These are phyloP conservation scores for Rhizopogon vulgaris DNA, from an alignment of 768 basidiomycete genomes.

Conservation along the genomic window DNA sequence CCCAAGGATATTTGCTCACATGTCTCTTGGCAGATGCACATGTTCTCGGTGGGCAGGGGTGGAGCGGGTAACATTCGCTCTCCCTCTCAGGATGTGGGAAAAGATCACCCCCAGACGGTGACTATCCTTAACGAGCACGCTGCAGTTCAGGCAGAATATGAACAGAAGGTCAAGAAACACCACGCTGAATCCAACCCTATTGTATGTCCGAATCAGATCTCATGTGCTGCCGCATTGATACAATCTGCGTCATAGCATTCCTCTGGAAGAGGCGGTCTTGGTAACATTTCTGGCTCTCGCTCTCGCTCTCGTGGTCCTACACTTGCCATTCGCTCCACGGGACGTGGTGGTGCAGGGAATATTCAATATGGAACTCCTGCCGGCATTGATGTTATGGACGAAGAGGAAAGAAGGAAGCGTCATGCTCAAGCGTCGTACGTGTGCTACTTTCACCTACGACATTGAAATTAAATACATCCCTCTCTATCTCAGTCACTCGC, in stretches of 20 bases:
- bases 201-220: conserved; percentile 26
- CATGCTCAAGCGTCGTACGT: conserved; percentile 38
- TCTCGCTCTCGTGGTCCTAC: conserved; percentile 41
- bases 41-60: conserved; percentile 65
- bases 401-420: conserved; percentile 28
- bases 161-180: conserved; percentile 17
- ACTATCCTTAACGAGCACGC: conserved; percentile 23
- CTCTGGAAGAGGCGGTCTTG: conserved; percentile 58
- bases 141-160: conserved; percentile 15
- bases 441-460: not conserved
- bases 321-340: conserved; percentile 39
- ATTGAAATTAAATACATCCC: conserved; percentile 1
- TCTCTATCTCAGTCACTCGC: conserved; percentile 45
- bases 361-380: conserved; percentile 28
- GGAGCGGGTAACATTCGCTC: conserved; percentile 84
- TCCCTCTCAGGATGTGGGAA: conserved; percentile 50
- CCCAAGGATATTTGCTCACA: not conserved
- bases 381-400: conserved; percentile 22
- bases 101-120: conserved; percentile 15
- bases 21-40: conserved; percentile 20
- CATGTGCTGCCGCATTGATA: not conserved
- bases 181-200: conserved; percentile 24
- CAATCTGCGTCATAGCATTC: conserved; percentile 36
- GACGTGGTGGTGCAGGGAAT: conserved; percentile 64
- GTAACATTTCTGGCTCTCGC: conserved; percentile 51